These are phyloP conservation scores for Ogataea angusta DNA, from an alignment of 805 yeast genomes.

Conservation along the genomic window DNA sequence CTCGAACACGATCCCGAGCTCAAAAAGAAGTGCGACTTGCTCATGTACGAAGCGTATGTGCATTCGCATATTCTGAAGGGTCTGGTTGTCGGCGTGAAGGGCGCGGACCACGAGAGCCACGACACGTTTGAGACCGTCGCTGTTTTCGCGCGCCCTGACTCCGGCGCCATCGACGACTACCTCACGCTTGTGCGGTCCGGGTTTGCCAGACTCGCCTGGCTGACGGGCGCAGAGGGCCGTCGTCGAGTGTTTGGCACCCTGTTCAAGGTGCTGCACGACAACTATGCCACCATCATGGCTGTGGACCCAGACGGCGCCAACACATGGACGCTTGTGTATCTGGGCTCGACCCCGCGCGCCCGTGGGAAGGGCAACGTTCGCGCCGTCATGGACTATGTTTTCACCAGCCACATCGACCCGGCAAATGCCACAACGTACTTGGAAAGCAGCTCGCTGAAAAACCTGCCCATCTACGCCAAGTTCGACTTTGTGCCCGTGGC, in stretches of 20 bases:
- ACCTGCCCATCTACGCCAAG: constrained; percentile 51
- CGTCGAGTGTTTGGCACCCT: constrained; percentile 47
- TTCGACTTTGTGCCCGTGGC: constrained; percentile 50
- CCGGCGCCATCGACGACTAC: constrained; percentile 43
- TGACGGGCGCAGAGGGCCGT: constrained; percentile 46
- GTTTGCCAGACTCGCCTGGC: constrained; percentile 48
- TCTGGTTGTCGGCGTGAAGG: constrained; percentile 47
- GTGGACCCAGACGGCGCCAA: constrained; percentile 36
- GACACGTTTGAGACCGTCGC: constrained; percentile 51
- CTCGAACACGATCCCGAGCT: constrained; percentile 32
- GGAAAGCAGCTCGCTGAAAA: constrained; percentile 45
- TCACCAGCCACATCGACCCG: constrained; percentile 42
- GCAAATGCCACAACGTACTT: constrained; percentile 41
- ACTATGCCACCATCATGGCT: constrained; percentile 40
- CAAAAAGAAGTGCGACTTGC: constrained; percentile 34
- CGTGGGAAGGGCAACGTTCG: constrained; percentile 58
- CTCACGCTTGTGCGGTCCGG: constrained; percentile 50
- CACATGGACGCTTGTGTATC: constrained; percentile 32
- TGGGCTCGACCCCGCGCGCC: constrained; percentile 39
- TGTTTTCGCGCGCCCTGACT: constrained; percentile 49
- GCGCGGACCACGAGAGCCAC: constrained; percentile 32
- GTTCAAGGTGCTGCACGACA: constrained; percentile 50
- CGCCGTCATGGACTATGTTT: constrained; percentile 47
- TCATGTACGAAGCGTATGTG: constrained; percentile 49
- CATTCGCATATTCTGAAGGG: constrained; percentile 50